These are phyloP conservation scores for Mortierella sp. DNA, from an alignment of 371 early-diverging fungal species.

Conservation along the genomic window DNA sequence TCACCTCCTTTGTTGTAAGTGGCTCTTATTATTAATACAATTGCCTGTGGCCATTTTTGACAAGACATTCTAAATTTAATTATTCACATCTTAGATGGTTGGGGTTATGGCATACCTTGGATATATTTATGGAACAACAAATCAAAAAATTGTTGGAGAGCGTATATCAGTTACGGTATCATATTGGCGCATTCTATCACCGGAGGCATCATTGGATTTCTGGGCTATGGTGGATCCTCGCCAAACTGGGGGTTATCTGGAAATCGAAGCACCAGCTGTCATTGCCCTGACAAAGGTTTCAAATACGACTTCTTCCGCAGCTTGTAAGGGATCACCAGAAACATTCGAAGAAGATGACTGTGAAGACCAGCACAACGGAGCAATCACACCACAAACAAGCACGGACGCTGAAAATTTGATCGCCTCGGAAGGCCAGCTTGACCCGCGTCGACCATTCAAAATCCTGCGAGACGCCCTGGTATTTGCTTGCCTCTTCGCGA, in stretches of 20 bases:
- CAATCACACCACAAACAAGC: neutral
- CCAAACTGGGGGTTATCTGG: constrained; percentile 34
- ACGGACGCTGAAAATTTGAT: neutral
- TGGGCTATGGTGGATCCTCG: constrained; percentile 38
- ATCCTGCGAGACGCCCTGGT: constrained; percentile 29
- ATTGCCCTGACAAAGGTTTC: constrained; percentile 11
- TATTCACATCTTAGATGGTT: constrained; percentile 28
- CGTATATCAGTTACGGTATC: constrained; percentile 17
- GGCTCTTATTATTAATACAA: neutral
- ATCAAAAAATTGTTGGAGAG: constrained; percentile 12
- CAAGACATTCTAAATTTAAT: neutral
- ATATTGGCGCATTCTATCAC: constrained; percentile 40
- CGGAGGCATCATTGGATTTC: constrained; percentile 28
- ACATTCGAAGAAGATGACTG: constrained; percentile 15
- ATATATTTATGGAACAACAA: constrained; percentile 53
- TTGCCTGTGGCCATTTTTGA: neutral
- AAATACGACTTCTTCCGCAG: neutral
- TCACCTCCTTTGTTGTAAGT: constrained; percentile 53
- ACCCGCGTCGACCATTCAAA: constrained; percentile 46
- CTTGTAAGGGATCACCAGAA: constrained; percentile 1
- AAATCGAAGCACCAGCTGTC: constrained; percentile 32
- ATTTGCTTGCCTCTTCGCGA: constrained; percentile 34
- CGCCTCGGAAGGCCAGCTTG: constrained; percentile 13
- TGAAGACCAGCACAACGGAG: constrained; percentile 4
- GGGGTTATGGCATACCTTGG: constrained; percentile 56